Conservation (phyloP, 148 eudicot genomes). For the Camellia granthamiana region DNA sequence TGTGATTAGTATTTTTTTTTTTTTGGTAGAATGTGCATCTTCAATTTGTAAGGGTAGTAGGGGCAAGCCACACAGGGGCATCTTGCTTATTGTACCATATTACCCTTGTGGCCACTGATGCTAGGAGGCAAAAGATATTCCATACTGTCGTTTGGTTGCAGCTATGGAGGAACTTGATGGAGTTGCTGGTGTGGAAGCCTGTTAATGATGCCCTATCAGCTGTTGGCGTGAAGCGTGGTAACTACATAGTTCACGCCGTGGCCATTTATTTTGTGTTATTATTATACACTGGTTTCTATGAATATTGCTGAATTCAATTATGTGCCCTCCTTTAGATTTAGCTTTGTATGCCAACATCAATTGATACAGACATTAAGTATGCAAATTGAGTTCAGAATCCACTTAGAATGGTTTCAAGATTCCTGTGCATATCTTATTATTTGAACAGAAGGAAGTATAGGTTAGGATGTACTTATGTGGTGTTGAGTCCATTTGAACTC, state of each 20-base stretch:
- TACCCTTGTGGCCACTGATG: constrained; percentile 14
- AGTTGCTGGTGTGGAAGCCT: constrained; percentile 10
- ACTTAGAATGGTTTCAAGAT: too few species aligned
- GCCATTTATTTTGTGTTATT: background rate
- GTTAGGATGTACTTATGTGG: too few species aligned
- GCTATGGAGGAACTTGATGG: constrained; percentile 16
- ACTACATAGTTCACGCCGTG: background rate
- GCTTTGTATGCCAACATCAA: background rate
- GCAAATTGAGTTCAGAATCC: background rate
- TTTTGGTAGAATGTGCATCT: background rate
- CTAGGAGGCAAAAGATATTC: background rate
- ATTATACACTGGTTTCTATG: background rate
- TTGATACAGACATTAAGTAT: background rate
- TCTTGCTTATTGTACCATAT: constrained; percentile 18
- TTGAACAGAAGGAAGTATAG: too few species aligned
- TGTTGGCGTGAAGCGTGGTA: constrained; percentile 15
- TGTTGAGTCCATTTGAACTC: too few species aligned
- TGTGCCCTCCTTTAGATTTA: background rate
- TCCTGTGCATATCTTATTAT: too few species aligned
- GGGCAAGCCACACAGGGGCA: constrained; percentile 18
- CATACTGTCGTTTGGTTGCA: constrained; percentile 18
- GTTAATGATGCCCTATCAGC: constrained; percentile 16
- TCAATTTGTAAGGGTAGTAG: constrained; percentile 17
- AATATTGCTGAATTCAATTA: background rate
- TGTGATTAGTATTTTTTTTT: background rate